Evolutionary conservation across 2,329 filamentous ascomycete genomes (phyloP).

Genomic region (Cercospora berteroae): DNA sequence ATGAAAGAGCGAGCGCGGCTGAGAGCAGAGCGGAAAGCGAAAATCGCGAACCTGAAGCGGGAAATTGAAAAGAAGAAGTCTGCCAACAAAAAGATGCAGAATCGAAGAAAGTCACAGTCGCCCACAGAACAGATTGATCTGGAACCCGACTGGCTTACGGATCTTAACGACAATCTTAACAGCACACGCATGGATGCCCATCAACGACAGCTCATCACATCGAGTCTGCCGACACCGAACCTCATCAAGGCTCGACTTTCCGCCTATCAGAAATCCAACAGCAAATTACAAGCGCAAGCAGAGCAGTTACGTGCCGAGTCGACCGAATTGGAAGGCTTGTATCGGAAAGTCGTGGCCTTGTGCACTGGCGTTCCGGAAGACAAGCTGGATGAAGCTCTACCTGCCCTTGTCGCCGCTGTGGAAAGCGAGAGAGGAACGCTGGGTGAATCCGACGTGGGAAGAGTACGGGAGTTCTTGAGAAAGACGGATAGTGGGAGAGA

Average conservation of each 20-base stretch:
- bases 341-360: conserved; percentile 80
- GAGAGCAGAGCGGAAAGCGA: conserved; percentile 63
- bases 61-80: conserved; percentile 48
- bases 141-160: conserved; percentile 39
- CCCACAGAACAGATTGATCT: conserved; percentile 18
- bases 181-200: conserved; percentile 18
- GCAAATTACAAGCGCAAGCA: conserved; percentile 65
- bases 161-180: conserved; percentile 30
- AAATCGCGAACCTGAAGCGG: conserved; percentile 77
- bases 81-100: conserved; percentile 17
- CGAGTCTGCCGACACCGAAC: conserved; percentile 23
- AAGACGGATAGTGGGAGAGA: conserved; percentile 59
- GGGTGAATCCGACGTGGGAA: conserved; percentile 59
- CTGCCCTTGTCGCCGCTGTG: conserved; percentile 77
- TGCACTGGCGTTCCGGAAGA: conserved; percentile 78
- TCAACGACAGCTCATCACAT: conserved; percentile 31
- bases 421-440: conserved; percentile 67
- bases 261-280: conserved; percentile 74
- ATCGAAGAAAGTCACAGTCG: conserved; percentile 52
- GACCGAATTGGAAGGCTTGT: conserved; percentile 81
- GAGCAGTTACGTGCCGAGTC: conserved; percentile 72
- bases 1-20: conserved; percentile 65
- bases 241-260: conserved; percentile 64
- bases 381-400: conserved; percentile 76
- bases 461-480: conserved; percentile 75